Evolutionary conservation across 2,329 filamentous ascomycete species (phyloP).

Genomic region (Hysterium pulicare): DNA sequence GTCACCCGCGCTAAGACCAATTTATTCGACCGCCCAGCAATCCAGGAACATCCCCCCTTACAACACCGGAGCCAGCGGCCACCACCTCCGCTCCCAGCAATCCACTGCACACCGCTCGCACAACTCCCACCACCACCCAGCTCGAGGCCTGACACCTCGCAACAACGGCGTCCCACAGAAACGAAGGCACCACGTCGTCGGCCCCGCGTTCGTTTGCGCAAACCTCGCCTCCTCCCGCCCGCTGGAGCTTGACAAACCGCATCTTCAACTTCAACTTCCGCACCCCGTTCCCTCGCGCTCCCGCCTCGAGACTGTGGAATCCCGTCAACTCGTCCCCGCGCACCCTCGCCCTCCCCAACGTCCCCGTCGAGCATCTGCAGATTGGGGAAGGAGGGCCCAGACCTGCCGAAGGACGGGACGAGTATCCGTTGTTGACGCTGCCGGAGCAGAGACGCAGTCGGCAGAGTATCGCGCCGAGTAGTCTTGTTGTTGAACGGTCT

Average conservation of each 20-base stretch:
- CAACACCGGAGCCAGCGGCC: slow-evolving; percentile 5
- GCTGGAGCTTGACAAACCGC: slow-evolving; percentile 42
- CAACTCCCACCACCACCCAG: slow-evolving; percentile 3
- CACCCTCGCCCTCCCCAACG: slow-evolving; percentile 39
- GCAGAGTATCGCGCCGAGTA: slow-evolving; percentile 40
- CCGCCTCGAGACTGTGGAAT: slow-evolving; percentile 57
- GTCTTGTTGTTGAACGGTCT: slow-evolving; percentile 36
- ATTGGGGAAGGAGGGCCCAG: slow-evolving; percentile 17
- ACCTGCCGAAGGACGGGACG: slow-evolving; percentile 44
- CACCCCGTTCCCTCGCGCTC: slow-evolving; percentile 29
- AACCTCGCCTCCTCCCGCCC: slow-evolving; percentile 21
- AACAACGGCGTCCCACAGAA: slow-evolving; percentile 18
- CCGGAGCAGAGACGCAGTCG: slow-evolving; percentile 56
- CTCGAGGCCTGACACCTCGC: background rate
- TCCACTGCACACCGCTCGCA: slow-evolving; percentile 10
- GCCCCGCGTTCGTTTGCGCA: slow-evolving; percentile 24
- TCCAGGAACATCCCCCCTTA: background rate
- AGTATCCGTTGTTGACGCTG: slow-evolving; percentile 55
- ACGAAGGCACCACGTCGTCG: slow-evolving; percentile 19
- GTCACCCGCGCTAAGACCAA: background rate
- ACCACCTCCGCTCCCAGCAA: slow-evolving; percentile 6
- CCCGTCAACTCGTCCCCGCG: slow-evolving; percentile 60
- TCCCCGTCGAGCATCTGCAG: slow-evolving; percentile 38
- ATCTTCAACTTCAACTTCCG: slow-evolving; percentile 37
- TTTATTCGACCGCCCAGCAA: background rate